Evolutionary conservation across 2,329 filamentous ascomycete species (phyloP), one percentile per base, ranked within the genome.

Genomic region (Venturia nashicola): DNA sequence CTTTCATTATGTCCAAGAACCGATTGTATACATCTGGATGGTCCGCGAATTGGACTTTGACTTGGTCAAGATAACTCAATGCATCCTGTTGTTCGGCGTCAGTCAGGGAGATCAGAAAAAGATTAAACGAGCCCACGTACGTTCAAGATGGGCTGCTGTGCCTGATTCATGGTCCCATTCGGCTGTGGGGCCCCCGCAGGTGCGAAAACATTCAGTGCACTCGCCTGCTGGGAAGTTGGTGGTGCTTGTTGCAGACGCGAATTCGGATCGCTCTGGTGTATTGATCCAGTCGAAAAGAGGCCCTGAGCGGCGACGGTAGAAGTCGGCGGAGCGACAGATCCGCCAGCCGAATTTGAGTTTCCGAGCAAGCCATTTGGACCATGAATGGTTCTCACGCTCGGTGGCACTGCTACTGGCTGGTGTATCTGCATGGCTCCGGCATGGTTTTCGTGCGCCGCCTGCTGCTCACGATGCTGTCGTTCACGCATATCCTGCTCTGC

Each of bases 1-100:
- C 94, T 72, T 99, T 99, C 94, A 99, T 99, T 60, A 99, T 99
- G 70, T 99, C 94, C 57, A 99, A 78, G 70, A 99, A 97, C 44
- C 90, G 83, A 71, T 97, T 97, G 72, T 99, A 99, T 0, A 99
- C 94, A 74, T 97, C 93, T 4, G 94, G 92, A 69, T 97, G 91
- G 67, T 97, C 93, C 66, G 91, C 89, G 70, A 99, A 99, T 72
- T 96, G 92, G 36, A 97, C 92, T 76, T 99, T 99, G 67, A 99
- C 94, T 75, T 97, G 94, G 72, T 99, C 94, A 32, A 99, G 84
- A 72, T 99, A 99, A 71, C 91, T 97, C 55, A 99, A 82, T 40
- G 94, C 94, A 76, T 90, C 87, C 82, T 85, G 71, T 36, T 36
- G 51, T 32, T 32, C 43, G 20, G 23, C 5, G 43, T 64, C 32